Evolutionary conservation across 2,329 filamentous ascomycete species (phyloP).

Genomic region (Penicillium sp.): DNA sequence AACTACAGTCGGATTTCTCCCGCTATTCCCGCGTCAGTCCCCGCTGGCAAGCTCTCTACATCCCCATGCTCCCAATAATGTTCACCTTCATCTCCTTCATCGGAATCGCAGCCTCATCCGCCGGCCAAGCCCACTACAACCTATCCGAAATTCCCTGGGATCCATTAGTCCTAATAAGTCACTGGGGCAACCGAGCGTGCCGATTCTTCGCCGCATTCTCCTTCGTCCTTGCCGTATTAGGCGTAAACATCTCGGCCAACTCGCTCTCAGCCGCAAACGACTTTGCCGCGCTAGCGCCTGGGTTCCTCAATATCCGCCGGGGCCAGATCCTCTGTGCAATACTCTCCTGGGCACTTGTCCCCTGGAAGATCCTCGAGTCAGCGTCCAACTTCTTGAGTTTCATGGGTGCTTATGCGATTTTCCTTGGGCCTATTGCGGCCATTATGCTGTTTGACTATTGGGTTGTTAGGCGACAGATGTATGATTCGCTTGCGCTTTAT

Average conservation of each 20-base stretch:
- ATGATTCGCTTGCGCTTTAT: constrained; percentile 55
- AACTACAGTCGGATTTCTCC: constrained; percentile 55
- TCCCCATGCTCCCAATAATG: constrained; percentile 52
- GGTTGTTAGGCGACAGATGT: constrained; percentile 52
- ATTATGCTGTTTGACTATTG: constrained; percentile 63
- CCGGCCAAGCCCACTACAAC: constrained; percentile 39
- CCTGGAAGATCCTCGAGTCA: constrained; percentile 64
- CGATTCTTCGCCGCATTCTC: constrained; percentile 54
- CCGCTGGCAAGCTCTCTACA: constrained; percentile 52
- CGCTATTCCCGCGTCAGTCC: constrained; percentile 51
- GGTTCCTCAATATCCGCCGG: constrained; percentile 57
- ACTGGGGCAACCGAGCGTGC: constrained; percentile 41
- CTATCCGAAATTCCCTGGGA: constrained; percentile 44
- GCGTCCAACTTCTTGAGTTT: constrained; percentile 62
- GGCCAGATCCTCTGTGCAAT: constrained; percentile 57
- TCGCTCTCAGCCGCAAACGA: constrained; percentile 53
- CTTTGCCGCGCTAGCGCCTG: constrained; percentile 55
- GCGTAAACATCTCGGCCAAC: constrained; percentile 60
- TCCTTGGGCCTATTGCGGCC: constrained; percentile 63
- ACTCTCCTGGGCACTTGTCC: constrained; percentile 60
- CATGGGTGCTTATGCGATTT: constrained; percentile 65
- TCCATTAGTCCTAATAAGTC: constrained; percentile 41
- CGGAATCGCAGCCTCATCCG: constrained; percentile 42
- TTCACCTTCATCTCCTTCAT: constrained; percentile 57
- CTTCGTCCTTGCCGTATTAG: constrained; percentile 57